Conservation (phyloP, 306 rosid species). For the Prinsepia uniflora region DNA sequence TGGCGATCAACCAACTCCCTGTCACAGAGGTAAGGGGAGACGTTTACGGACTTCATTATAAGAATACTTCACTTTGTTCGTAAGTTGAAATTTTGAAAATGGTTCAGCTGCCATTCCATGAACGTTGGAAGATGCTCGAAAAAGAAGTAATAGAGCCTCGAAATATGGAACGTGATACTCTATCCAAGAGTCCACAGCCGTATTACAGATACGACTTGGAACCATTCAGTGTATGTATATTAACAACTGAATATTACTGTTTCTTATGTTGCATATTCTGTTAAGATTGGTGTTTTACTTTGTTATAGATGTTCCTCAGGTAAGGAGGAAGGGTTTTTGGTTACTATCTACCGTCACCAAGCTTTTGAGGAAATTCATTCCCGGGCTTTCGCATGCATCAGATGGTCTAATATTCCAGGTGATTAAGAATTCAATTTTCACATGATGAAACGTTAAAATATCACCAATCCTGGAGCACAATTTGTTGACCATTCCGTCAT, state of each 20-base stretch:
- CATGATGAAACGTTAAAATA: background rate
- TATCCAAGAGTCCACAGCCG: slow-evolving; percentile 50
- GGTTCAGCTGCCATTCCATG: slow-evolving; percentile 88
- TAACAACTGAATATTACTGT: slow-evolving; percentile 13
- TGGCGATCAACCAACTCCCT: slow-evolving; percentile 62
- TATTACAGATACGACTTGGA: slow-evolving; percentile 89
- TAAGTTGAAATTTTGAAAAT: slow-evolving; percentile 1
- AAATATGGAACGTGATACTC: slow-evolving; percentile 61
- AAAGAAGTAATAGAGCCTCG: slow-evolving; percentile 96
- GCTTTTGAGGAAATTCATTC: slow-evolving; percentile 79
- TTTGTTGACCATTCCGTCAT: background rate
- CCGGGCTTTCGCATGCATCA: slow-evolving; percentile 84
- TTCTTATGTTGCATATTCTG: background rate
- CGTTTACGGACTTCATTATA: background rate
- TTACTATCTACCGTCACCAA: slow-evolving; percentile 82
- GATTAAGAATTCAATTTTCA: background rate
- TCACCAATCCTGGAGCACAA: background rate
- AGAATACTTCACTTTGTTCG: background rate
- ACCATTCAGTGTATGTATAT: slow-evolving; percentile 72
- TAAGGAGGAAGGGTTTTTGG: slow-evolving; percentile 94
- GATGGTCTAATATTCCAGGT: slow-evolving; percentile 98
- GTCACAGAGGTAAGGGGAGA: slow-evolving; percentile 58
- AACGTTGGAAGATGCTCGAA: slow-evolving; percentile 95
- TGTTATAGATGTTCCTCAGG: slow-evolving; percentile 51
- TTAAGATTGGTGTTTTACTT: slow-evolving; percentile 7